A percentile compares a stretch with the other conserved stretches of the same genome.
Conservation (phyloP, 768 basidiomycete species). For the Lentinus tigrinus region DNA sequence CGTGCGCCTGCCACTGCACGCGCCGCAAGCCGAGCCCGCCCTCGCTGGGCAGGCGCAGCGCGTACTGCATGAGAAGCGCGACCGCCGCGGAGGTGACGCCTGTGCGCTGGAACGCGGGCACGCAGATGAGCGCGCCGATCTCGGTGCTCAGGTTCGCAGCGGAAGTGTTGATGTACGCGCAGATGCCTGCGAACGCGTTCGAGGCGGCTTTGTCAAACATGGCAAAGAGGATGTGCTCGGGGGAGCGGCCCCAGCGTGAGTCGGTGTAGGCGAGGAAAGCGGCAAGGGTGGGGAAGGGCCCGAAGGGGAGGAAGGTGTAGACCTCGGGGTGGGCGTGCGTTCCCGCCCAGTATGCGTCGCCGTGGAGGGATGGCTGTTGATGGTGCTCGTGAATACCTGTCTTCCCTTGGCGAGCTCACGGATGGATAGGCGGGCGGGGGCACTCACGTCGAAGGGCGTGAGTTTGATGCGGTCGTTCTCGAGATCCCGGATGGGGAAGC, state of each 20-base stretch:
- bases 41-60: conserved; percentile 35
- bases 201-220: conserved; percentile 35
- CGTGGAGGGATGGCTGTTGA: conserved; percentile 31
- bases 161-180: conserved; percentile 34
- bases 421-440: conserved; percentile 11
- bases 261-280: conserved; percentile 23
- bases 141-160: conserved; percentile 32
- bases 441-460: conserved; percentile 24
- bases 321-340: conserved; percentile 25
- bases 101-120: conserved; percentile 36
- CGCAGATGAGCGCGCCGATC: conserved; percentile 36
- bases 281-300: conserved; percentile 15
- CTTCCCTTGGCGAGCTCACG: not conserved
- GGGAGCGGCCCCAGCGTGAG: conserved; percentile 1
- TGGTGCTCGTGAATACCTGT: not conserved
- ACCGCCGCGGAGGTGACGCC: conserved; percentile 40
- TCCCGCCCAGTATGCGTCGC: conserved; percentile 24
- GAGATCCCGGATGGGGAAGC: conserved; percentile 31
- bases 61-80: conserved; percentile 40
- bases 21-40: conserved; percentile 57
- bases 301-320: conserved; percentile 31
- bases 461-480: conserved; percentile 38
- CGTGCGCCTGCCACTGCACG: conserved; percentile 60
- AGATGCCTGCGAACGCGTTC: conserved; percentile 33
- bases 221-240: conserved; percentile 31